These are phyloP conservation scores for Trichoderma pleuroti DNA, from an alignment of 2,329 filamentous ascomycete genomes.

Conservation along the genomic window DNA sequence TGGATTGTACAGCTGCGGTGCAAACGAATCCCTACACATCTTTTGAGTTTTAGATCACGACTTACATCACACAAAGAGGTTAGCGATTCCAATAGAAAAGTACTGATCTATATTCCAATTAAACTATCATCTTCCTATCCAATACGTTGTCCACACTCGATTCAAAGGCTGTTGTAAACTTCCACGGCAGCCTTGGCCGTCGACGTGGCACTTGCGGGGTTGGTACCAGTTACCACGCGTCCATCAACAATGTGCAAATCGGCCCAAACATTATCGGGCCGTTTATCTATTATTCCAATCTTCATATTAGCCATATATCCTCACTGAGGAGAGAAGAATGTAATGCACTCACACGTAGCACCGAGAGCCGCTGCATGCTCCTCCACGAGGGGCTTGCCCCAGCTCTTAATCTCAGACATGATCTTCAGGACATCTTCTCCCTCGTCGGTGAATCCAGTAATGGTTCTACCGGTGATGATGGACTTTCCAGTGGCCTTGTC, in stretches of 20 bases:
- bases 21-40: too few species aligned
- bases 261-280: neutral
- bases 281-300: neutral
- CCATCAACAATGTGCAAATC: neutral
- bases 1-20: too few species aligned
- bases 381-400: neutral
- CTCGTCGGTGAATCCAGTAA: neutral
- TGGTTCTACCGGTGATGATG: neutral
- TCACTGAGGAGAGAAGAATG: neutral
- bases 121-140: neutral
- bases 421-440: neutral
- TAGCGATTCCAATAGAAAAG: neutral
- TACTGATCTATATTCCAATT: neutral
- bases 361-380: neutral
- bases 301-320: neutral
- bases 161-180: neutral
- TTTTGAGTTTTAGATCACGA: too few species aligned
- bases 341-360: neutral
- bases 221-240: neutral
- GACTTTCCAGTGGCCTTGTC: neutral
- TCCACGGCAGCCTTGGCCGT: neutral
- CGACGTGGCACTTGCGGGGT: neutral
- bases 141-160: neutral
- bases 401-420: neutral
- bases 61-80: too few species aligned